These are phyloP conservation scores for Gossypium schwendimanii DNA, from an alignment of 441 rosid species.

Conservation along the genomic window DNA sequence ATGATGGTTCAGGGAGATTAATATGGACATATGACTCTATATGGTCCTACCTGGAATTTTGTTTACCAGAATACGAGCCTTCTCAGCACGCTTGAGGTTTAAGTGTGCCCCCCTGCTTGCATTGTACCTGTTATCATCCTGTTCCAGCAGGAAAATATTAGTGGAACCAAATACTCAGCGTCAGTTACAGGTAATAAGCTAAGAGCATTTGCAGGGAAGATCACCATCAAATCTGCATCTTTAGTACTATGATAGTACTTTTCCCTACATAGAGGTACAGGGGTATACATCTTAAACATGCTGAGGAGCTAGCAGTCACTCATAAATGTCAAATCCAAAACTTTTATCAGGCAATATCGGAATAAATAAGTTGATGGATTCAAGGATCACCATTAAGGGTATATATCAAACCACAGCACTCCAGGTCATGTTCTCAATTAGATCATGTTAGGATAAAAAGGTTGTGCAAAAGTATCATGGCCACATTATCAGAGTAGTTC, in stretches of 20 bases:
- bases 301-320: not conserved
- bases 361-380: not conserved
- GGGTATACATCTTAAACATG: not conserved
- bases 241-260: not conserved
- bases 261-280: not conserved
- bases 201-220: not conserved
- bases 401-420: not conserved
- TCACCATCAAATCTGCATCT: not conserved
- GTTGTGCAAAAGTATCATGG: not conserved
- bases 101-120: constrained; percentile 93
- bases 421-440: not conserved
- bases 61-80: constrained; percentile 81
- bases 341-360: not conserved
- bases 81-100: constrained; percentile 98
- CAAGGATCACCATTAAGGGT: not conserved
- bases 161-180: constrained; percentile 7
- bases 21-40: not conserved
- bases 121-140: constrained; percentile 94
- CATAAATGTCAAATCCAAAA: not conserved
- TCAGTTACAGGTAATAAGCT: not conserved
- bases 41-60: constrained; percentile 74
- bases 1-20: not conserved
- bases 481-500: not conserved
- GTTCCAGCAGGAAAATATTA: constrained; percentile 27
- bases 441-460: not conserved